phyloP scores from a whole-genome alignment of 306 rosid species.

The Cercis canadensis region DNA sequence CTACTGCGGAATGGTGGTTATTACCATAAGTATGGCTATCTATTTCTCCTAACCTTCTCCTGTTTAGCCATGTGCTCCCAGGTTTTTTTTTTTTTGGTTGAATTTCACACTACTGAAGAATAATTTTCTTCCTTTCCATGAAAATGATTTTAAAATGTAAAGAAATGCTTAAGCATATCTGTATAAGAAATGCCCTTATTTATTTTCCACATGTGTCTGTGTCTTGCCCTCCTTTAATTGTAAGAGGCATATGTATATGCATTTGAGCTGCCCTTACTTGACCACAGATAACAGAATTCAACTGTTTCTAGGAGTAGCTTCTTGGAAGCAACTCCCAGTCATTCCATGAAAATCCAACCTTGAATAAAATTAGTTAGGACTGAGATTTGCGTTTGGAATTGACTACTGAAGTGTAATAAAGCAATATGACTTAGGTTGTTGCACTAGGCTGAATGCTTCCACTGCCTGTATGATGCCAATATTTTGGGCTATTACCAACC shows the following conservation, averaged over 20 bases:
- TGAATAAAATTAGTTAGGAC: no score
- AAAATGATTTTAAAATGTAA: not conserved
- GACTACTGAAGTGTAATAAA: not conserved
- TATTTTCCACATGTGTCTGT: not conserved
- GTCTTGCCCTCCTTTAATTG: not conserved
- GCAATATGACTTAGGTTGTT: slow-evolving; percentile 6
- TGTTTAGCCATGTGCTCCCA: not conserved
- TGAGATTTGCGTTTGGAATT: no score
- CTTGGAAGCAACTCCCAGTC: not conserved
- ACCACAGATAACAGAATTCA: not conserved
- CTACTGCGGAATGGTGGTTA: no score
- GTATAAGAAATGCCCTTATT: no score
- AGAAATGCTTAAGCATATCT: no score
- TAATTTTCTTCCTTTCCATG: not conserved
- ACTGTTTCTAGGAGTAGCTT: slow-evolving; percentile 18
- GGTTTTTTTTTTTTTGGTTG: not conserved
- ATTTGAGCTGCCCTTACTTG: no score
- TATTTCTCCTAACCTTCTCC: not conserved
- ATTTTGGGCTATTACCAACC: no score
- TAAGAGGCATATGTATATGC: no score
- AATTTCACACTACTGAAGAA: no score
- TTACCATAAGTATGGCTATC: not conserved
- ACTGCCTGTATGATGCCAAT: not conserved
- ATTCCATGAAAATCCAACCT: no score
- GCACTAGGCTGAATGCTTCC: not conserved